Evolutionary conservation across 2,329 filamentous ascomycete genomes (phyloP).

Genomic region (Trichoderma pleuroti): DNA sequence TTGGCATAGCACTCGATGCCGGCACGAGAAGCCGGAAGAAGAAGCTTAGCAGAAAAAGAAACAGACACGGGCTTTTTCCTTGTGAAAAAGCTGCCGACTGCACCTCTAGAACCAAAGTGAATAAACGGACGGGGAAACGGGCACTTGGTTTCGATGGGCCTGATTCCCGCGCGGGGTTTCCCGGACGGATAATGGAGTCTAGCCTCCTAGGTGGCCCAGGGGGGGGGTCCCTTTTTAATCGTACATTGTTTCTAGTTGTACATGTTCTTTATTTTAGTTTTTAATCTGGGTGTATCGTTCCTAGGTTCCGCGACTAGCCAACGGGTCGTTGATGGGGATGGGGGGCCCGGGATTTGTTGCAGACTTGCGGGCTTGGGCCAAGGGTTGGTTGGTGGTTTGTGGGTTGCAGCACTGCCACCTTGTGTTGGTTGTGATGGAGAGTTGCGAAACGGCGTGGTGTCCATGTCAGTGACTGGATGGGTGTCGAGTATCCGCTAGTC

Average conservation of each 20-base stretch:
- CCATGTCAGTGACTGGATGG: not conserved
- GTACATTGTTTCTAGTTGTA: too few relatives aligned
- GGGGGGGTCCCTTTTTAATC: too few relatives aligned
- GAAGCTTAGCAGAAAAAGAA: not conserved
- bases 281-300: not conserved
- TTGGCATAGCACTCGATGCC: not conserved
- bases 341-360: not conserved
- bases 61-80: not conserved
- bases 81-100: not conserved
- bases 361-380: not conserved
- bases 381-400: not conserved
- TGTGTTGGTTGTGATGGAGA: not conserved
- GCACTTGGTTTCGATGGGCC: not conserved
- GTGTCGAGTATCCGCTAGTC: not conserved
- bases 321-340: not conserved
- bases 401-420: not conserved
- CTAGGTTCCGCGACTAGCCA: not conserved
- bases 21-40: not conserved
- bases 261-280: not conserved
- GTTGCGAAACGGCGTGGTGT: not conserved
- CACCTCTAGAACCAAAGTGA: not conserved
- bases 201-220: not conserved
- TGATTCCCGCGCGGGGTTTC: not conserved
- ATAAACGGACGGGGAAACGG: not conserved
- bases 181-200: not conserved